Base-by-base conservation (phyloP, 106 monocot species). In the Acorus gramineus region DNA sequence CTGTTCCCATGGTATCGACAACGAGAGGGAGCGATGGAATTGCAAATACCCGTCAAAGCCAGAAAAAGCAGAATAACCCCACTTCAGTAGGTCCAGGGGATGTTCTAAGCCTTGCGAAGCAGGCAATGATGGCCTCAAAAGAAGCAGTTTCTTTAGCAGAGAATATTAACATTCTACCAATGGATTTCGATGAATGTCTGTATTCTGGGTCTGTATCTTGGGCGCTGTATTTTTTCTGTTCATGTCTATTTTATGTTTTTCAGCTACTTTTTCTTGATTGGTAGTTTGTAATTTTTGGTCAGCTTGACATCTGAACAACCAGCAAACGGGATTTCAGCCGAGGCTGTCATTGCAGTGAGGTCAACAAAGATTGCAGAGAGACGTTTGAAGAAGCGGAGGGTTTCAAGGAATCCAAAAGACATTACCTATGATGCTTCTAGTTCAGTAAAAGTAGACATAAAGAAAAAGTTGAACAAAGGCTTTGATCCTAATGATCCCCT, bases 401-500 rank as follows among this genome's bases (percentile, higher is more conserved):
- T 66, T 45, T 44, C 71, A n/a, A 82, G 49, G 46, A 80, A 75
- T 4, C 64, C 71, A 14, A 68, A 48, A 6, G 9, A 74, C 61
- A 45, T 67, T 76, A 12, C 55, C 14, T 46, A 46, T 49, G 63
- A 64, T 8, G 46, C 46, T 68, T 49, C 69, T 7, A 53, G 11
- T 64, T 51, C 66, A 11, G 60, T 66, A 49, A 50, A 45, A 5
- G 50, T 14, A 49, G 68, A 70, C 42, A 68, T 58, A 42, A 82
- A n/a, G 11, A 82, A 78, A 64, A 92, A 87, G 62, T 60, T 75
- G 11, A 59, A 63, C 52, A 84, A 73, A 59, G 50, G 60, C 4
- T 74, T 71, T 49, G 71, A 82, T 62, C 64, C 68, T 42, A 80
- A 82, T 62, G 92, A 92, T 44, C 82, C 92, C 28, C 77, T 84